These are phyloP conservation scores for Marchantia paleacea DNA, from an alignment of 225 moss, liverwort and hornwort genomes.

Conservation along the genomic window DNA sequence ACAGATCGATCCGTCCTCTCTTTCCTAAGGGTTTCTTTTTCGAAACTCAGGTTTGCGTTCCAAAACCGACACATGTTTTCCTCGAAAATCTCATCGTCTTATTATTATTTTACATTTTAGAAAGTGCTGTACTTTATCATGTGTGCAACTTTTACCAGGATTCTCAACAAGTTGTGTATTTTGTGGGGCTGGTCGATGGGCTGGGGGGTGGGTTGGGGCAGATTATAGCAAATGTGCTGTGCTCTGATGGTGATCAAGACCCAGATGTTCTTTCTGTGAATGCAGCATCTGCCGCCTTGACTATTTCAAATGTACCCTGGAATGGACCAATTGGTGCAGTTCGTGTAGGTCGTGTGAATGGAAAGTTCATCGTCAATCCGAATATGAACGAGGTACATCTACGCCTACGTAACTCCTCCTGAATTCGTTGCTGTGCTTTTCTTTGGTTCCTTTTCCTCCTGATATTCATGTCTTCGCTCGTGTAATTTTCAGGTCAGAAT, in stretches of 20 bases:
- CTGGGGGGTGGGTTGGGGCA: conserved; percentile 27
- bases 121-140: neutral
- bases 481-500: conserved; percentile 40
- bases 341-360: conserved; percentile 76
- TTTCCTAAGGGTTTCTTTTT: conserved; percentile 82
- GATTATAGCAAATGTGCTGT: conserved; percentile 90
- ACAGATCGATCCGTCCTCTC: conserved; percentile 82
- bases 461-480: neutral
- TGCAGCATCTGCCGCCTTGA: conserved; percentile 93
- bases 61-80: neutral
- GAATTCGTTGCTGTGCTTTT: neutral
- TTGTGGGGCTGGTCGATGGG: conserved; percentile 11
- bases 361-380: conserved; percentile 75
- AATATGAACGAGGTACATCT: conserved; percentile 58
- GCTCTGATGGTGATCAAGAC: conserved; percentile 95
- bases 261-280: conserved; percentile 91
- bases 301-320: conserved; percentile 91
- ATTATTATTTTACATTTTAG: neutral
- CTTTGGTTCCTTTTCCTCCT: neutral
- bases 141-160: neutral
- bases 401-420: neutral
- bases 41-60: conserved; percentile 56
- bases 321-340: conserved; percentile 92
- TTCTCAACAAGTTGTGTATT: neutral
- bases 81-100: neutral